These are phyloP conservation scores for Beauveria sp. DNA, from an alignment of 2,329 filamentous ascomycete species.

Conservation along the genomic window DNA sequence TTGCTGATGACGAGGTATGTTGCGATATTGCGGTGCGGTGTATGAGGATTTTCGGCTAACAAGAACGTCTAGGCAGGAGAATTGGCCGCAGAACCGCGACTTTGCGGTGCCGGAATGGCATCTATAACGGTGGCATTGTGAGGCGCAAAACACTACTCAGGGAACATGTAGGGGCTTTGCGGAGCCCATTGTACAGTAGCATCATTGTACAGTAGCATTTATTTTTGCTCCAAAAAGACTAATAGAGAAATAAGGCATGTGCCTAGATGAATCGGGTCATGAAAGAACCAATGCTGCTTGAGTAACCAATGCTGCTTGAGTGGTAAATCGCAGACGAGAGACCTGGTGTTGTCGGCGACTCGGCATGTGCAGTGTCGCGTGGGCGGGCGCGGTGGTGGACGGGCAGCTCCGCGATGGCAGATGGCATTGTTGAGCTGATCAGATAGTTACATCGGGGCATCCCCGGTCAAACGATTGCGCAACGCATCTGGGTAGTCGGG, in stretches of 20 bases:
- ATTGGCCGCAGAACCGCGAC: slow-evolving; percentile 33
- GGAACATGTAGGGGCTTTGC: not conserved
- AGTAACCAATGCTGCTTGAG: not conserved
- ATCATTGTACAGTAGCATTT: not conserved
- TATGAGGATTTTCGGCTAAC: not conserved
- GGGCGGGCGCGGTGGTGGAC: too few species aligned
- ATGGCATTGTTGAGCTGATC: slow-evolving; percentile 4
- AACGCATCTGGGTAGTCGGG: not conserved
- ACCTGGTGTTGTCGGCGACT: too few species aligned
- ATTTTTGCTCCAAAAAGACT: not conserved
- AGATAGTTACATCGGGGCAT: not conserved
- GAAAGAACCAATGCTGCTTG: not conserved
- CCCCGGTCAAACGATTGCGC: too few species aligned
- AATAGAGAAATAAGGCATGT: not conserved
- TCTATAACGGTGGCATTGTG: slow-evolving; percentile 18
- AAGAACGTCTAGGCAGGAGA: slow-evolving; percentile 24
- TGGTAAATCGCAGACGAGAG: too few species aligned
- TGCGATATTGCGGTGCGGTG: not conserved
- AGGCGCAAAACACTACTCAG: not conserved
- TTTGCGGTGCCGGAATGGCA: slow-evolving; percentile 36
- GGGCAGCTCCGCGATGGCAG: too few species aligned
- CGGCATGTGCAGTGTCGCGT: too few species aligned
- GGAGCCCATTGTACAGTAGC: not conserved
- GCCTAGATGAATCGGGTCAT: not conserved
- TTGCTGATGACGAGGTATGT: slow-evolving; percentile 35